Conservation (phyloP, 2,329 filamentous ascomycete species). For the Rhexocercosporidium sp. region DNA sequence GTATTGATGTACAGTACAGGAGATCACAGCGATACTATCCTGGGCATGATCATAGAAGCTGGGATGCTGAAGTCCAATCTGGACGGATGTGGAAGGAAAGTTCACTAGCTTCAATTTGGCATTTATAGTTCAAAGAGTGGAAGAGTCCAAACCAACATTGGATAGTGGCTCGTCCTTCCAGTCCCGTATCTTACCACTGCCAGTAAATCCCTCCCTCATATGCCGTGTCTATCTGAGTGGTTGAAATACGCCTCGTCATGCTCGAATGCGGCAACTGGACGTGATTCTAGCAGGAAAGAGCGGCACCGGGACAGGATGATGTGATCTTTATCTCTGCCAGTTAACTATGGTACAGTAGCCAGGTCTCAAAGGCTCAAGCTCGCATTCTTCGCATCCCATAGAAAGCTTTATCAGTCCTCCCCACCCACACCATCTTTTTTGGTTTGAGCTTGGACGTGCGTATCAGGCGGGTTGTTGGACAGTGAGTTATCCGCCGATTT, state of each 20-base stretch:
- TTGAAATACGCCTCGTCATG: background rate
- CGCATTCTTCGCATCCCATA: background rate
- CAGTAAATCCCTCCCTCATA: slow-evolving; percentile 4
- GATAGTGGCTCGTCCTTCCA: too few species aligned
- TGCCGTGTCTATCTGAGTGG: slow-evolving; percentile 1
- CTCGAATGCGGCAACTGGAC: background rate
- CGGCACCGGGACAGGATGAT: background rate
- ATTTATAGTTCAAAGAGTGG: too few species aligned
- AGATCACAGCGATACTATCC: too few species aligned
- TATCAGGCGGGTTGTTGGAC: background rate
- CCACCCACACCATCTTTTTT: background rate
- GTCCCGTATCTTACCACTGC: background rate
- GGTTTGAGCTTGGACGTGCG: background rate
- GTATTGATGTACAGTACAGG: too few species aligned
- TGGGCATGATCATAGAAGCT: too few species aligned
- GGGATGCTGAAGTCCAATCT: too few species aligned
- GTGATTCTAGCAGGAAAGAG: background rate
- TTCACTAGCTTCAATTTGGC: too few species aligned
- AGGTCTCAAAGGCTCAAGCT: background rate
- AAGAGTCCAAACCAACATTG: too few species aligned
- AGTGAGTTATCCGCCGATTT: background rate
- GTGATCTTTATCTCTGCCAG: background rate
- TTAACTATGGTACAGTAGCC: too few species aligned
- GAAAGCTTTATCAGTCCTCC: background rate
- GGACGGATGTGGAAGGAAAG: too few species aligned